Base-by-base conservation (phyloP, 1,284 basidiomycete species). In the Leccinum proliferum region DNA sequence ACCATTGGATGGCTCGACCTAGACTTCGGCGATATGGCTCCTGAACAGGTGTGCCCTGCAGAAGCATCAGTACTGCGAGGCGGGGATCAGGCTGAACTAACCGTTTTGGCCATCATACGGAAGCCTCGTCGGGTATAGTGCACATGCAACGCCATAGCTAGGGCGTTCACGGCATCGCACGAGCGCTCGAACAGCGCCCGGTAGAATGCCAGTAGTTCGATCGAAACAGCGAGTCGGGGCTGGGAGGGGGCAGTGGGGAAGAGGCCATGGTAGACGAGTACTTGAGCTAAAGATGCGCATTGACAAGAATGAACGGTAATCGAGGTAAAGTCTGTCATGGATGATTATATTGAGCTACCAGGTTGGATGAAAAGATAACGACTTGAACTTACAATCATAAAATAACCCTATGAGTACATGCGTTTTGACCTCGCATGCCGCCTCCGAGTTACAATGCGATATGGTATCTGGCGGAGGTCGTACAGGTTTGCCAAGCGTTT, bases 201-300 rank as follows among this genome's bases (percentile, higher is more conserved):
- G 29, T 64, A 64, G n/a, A 64, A 64, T 6, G 35, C 41, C 2
- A 63, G 59, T 3, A 65, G 11, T 5, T 65, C 59, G 1, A 58
- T 7, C 0, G 62, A 64, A 12, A 64, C 41, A 1, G 63, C 63
- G 58, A 64, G 58, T 3, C 21, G 52, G 11, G 63, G 61, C 15
- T 64, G 63, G 8, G 59, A 60, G 1, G 61, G 58, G 1, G 50
- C 32, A 0, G 43, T 58, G 29, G 59, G 61, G 6, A 64, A 64
- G 1, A 64, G 32, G 9, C 63, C 53, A 4, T 57, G 48, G 8
- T 64, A 59, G 9, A 63, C n/a, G 1, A 63, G 53, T 2, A 60
- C 62, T 4, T 60, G 62, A n/a, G 59, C 4, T 5, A 25, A 18
- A 2, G 52, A 21, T 1, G 55, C 43, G 37, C 63, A 64, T 10